Evolutionary conservation across 345 rosid genomes (phyloP), one percentile per base, ranked within the genome.

Genomic region (Abelmoschus esculentus): DNA sequence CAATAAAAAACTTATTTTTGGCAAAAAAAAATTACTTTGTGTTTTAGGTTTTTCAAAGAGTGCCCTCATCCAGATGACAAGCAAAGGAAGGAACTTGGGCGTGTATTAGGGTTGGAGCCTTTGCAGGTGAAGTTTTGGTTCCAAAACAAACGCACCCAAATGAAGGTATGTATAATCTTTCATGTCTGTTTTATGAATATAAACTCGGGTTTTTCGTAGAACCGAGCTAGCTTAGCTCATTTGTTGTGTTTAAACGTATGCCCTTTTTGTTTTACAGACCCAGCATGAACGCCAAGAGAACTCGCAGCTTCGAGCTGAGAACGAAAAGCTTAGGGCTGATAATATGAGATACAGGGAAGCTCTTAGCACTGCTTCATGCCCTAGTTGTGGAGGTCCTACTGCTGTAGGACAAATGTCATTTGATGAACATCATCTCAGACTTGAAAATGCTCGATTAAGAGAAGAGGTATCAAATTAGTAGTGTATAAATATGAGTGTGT

Each of bases 11-110:
- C 6, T n/a, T 26, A 8, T 44, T 18, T n/a, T 26, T 14, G 19
- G 28, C 2, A 10, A 4, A 12, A 22, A 17, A 11, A 12, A 22
- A 13, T 46, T 65, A 32, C 54, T 72, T 66, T 44, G 55, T 31
- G 46, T 49, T 1, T 32, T 32, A 66, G 82, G 40, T 78, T 95
- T 84, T 95, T 95, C 85, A 95, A 88, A 67, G 96, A 91, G 76
- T 95, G 99, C 75, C 99, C 99, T 4, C 99, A 95, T 72, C 99
- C 99, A 7, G 98, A 93, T 77, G 98, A 93, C 80, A 93, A 91
- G 86, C 98, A 91, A 77, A 86, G 98, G 79, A 93, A 95, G 74
- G 97, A 90, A 44, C 78, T 95, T 7, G 86, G 99, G 82, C 86
- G 96, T 28, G 93, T 88, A 62, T 80, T 95, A 82, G 90, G 89